Conservation (phyloP, 2,329 filamentous ascomycete species). For the Aspergillus ustus region DNA sequence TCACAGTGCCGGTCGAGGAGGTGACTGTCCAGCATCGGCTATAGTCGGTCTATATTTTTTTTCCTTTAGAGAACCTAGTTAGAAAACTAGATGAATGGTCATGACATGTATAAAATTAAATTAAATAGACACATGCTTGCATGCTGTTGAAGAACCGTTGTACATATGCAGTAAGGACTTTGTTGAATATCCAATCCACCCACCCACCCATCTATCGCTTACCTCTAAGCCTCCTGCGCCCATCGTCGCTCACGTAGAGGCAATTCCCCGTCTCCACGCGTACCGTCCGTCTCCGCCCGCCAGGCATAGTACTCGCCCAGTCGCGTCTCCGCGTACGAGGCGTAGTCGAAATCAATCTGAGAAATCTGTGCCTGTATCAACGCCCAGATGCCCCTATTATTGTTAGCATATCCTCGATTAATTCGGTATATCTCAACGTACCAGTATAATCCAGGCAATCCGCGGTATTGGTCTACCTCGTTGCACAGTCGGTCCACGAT, state of each 20-base stretch:
- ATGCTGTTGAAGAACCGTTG: slow-evolving; percentile 11
- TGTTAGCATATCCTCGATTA: slow-evolving; percentile 4
- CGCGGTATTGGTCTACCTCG: slow-evolving; percentile 86
- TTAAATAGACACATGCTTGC: slow-evolving; percentile 4
- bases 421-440: slow-evolving; percentile 24
- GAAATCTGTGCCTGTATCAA: slow-evolving; percentile 93
- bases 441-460: slow-evolving; percentile 84
- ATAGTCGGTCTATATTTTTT: slow-evolving; percentile 11
- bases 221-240: slow-evolving; percentile 60
- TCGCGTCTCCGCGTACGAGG: slow-evolving; percentile 82
- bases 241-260: slow-evolving; percentile 80
- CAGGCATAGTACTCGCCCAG: slow-evolving; percentile 92
- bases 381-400: slow-evolving; percentile 88
- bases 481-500: slow-evolving; percentile 72
- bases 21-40: slow-evolving; percentile 24
- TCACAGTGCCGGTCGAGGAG: background rate
- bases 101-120: background rate
- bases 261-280: slow-evolving; percentile 63
- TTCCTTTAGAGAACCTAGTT: background rate
- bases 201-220: background rate
- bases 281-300: slow-evolving; percentile 74
- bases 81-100: background rate
- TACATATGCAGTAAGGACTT: slow-evolving; percentile 1
- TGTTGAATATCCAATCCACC: background rate
- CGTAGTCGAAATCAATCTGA: slow-evolving; percentile 96